Conservation (phyloP, 306 rosid genomes). For the Castanea crenata region DNA sequence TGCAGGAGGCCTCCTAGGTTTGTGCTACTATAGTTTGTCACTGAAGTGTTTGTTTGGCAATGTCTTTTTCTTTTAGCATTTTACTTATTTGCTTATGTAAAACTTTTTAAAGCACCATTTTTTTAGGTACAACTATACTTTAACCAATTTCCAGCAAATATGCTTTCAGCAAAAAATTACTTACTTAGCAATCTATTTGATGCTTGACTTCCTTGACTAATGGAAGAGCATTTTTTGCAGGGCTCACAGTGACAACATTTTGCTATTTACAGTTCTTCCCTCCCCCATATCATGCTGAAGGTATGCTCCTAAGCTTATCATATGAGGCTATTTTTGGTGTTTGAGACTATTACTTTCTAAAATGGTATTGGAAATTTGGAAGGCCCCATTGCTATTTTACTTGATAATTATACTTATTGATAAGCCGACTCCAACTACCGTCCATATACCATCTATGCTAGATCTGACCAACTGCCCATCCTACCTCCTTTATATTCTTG, state of each 20-base stretch:
- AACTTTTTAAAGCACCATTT: too few species aligned
- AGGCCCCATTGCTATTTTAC: neutral
- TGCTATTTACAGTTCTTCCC: conserved; percentile 92
- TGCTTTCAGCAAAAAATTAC: too few species aligned
- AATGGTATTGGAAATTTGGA: neutral
- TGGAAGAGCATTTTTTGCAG: conserved; percentile 38
- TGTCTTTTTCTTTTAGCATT: too few species aligned
- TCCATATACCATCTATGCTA: too few species aligned
- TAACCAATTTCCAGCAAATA: too few species aligned
- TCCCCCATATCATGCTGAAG: conserved; percentile 79
- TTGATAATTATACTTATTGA: neutral
- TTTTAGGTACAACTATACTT: too few species aligned
- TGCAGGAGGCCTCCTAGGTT: conserved; percentile 85
- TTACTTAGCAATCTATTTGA: neutral
- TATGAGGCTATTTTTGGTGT: neutral
- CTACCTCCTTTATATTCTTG: too few species aligned
- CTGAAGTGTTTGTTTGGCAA: neutral
- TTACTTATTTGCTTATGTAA: too few species aligned
- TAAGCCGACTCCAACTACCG: too few species aligned
- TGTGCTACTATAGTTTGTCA: conserved; percentile 21
- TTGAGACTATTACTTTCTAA: neutral
- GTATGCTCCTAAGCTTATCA: conserved; percentile 40
- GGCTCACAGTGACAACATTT: conserved; percentile 63
- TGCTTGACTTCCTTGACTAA: conserved; percentile 10
- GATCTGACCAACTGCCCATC: too few species aligned